Base-by-base conservation (phyloP, 2,329 filamentous ascomycete species). In the Xenosphaeropsis pyriputrescens region DNA sequence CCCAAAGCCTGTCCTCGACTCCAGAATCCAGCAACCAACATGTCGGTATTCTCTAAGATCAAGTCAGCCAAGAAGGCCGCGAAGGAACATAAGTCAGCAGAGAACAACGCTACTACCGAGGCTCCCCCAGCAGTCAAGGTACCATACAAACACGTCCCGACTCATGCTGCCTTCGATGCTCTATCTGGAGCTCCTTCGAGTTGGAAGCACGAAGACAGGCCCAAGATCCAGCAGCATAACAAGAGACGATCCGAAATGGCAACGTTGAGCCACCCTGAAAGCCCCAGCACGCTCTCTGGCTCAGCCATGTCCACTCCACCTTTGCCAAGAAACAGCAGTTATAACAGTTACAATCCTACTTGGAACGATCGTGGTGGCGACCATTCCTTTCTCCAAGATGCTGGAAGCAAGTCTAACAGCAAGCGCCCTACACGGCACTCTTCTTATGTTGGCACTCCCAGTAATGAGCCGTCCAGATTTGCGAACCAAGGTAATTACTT, bases 141-240 rank as follows among this genome's bases (percentile, higher is more conserved):
- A n/a, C 61, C 67, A 11, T 78, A 79, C 54, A 67, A 59, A 37
- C 74, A 79, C 50, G 55, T 74, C 15, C 72, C 73, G n/a, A 75
- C 62, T 12, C 75, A 79, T 50, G 74, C 74, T 18, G 70, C 70
- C 34, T 51, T 62, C 11, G 73, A 79, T 53, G 71, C 73, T 32
- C 55, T 76, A 32, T 59, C 63, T 16, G 67, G 65, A 19, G 68
- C 68, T 3, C 72, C 71, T 8, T 59, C 65, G 1, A 64, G 60
- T 44, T 72, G 64, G 62, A 64, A 63, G 41, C 48, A 58, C 6
- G 58, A 61, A 17, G 54, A 57, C 43, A 39, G 44, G 33, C 30
- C 43, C 4, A 51, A 49, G 43, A 57, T 57, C 44, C 45, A 43
- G 39, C 49, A 48, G 30, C 47, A 52, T 8, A 47, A 55, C 41